phyloP scores from a whole-genome alignment of 73 alveolate species.

The Tetrahymena malaccensis region DNA sequence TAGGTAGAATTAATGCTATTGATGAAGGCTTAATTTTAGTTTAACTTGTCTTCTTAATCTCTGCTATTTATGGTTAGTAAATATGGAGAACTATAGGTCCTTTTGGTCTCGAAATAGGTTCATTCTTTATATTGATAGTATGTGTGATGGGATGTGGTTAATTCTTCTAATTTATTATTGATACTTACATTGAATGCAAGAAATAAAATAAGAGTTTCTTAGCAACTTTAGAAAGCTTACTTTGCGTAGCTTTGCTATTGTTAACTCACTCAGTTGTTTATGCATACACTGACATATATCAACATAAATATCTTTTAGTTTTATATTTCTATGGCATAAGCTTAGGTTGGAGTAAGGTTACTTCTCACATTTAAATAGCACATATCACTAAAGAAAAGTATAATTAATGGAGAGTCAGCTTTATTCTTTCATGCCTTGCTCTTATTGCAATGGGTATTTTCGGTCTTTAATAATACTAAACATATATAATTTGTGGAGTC shows the following conservation, averaged over 20 bases:
- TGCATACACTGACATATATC: neutral
- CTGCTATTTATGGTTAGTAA: neutral
- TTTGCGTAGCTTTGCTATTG: neutral
- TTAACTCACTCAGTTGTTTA: neutral
- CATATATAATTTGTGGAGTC: neutral
- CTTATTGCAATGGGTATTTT: neutral
- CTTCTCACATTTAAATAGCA: neutral
- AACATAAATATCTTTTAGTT: neutral
- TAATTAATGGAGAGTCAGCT: neutral
- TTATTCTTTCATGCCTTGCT: neutral
- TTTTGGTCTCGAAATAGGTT: neutral
- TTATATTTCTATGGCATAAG: neutral
- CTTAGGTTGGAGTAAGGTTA: neutral
- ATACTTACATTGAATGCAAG: neutral
- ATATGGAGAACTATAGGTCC: neutral
- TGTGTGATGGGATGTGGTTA: neutral
- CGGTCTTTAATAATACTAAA: neutral
- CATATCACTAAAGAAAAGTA: neutral
- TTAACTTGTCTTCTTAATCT: neutral
- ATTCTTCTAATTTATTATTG: neutral
- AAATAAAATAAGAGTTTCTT: neutral
- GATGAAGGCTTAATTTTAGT: constrained; percentile 41
- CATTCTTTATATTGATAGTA: neutral
- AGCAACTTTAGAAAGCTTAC: neutral
- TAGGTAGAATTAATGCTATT: constrained; percentile 30